phyloP scores from a whole-genome alignment of 2,329 filamentous ascomycete species.

The Pseudogymnoascus sp. region DNA sequence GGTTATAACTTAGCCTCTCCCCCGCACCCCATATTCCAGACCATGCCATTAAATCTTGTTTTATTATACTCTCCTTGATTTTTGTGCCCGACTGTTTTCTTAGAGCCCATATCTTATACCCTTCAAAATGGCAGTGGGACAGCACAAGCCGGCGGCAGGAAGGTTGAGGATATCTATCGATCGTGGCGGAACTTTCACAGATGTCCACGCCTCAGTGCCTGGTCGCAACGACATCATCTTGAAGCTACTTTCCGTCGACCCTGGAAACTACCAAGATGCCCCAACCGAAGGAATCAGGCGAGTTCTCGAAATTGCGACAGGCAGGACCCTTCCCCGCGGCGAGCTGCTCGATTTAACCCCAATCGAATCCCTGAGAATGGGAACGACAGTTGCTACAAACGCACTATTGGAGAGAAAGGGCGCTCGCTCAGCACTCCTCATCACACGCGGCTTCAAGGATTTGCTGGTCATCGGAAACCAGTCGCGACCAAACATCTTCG shows the following conservation, averaged over 20 bases:
- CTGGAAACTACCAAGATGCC: conserved; percentile 61
- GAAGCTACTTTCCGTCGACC: conserved; percentile 69
- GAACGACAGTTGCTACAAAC: conserved; percentile 70
- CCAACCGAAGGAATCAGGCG: conserved; percentile 61
- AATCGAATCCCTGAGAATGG: conserved; percentile 66
- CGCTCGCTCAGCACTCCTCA: conserved; percentile 61
- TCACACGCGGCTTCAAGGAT: conserved; percentile 66
- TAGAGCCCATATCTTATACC: not conserved
- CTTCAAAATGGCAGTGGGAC: conserved; percentile 3
- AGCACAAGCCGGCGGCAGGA: not conserved
- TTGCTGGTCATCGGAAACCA: conserved; percentile 69
- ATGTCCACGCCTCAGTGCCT: conserved; percentile 56
- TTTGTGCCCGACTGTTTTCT: not conserved
- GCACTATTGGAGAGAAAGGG: conserved; percentile 67
- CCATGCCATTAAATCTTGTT: not conserved
- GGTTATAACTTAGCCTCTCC: conserved; percentile 4
- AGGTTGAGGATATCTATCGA: conserved; percentile 7
- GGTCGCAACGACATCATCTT: conserved; percentile 61
- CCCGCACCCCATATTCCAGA: conserved; percentile 3
- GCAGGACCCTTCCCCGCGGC: conserved; percentile 52
- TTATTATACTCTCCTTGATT: not conserved
- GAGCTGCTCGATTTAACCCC: conserved; percentile 54
- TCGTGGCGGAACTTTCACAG: conserved; percentile 68
- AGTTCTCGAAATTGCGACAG: conserved; percentile 52
- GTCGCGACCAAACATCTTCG: conserved; percentile 64